These are phyloP conservation scores for Phytophthora tubulina DNA, from an alignment of 352 stramenopile genomes.

Conservation along the genomic window DNA sequence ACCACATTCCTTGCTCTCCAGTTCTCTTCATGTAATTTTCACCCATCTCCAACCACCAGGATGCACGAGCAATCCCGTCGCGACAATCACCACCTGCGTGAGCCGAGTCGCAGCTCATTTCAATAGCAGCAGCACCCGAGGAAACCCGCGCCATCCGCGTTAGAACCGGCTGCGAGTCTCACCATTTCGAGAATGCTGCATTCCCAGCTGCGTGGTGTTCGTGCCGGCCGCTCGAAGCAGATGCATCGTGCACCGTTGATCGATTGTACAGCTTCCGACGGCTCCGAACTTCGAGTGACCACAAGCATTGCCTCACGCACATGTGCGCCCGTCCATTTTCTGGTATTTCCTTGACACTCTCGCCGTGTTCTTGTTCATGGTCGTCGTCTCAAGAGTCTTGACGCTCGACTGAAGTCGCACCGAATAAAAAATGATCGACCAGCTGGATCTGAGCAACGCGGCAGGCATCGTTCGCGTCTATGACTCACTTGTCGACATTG, in stretches of 20 bases:
- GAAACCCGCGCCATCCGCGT: not conserved
- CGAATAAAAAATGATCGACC: slow-evolving; percentile 29
- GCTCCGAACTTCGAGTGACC: not conserved
- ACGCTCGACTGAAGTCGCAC: slow-evolving; percentile 8
- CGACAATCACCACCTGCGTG: not conserved
- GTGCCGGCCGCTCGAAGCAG: slow-evolving; percentile 12
- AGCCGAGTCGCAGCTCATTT: not conserved
- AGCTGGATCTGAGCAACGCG: slow-evolving; percentile 31
- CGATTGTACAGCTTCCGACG: slow-evolving; percentile 1
- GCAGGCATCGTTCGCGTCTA: slow-evolving; percentile 23
- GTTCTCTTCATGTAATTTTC: not conserved
- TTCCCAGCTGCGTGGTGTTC: slow-evolving; percentile 12
- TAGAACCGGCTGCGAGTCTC: slow-evolving; percentile 1
- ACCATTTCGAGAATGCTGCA: slow-evolving; percentile 8
- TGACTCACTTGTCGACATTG: not conserved
- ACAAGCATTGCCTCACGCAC: not conserved
- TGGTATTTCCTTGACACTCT: slow-evolving; percentile 2
- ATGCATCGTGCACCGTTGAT: slow-evolving; percentile 8
- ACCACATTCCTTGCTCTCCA: not conserved
- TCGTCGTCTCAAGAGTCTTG: slow-evolving; percentile 2
- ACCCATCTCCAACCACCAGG: not conserved
- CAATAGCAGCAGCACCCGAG: not conserved
- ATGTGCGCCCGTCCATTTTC: slow-evolving; percentile 16
- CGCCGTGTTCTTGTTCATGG: not conserved
- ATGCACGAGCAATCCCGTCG: not conserved